phyloP scores from a whole-genome alignment of 148 eudicot genomes.

The Chenopodium quinoa region DNA sequence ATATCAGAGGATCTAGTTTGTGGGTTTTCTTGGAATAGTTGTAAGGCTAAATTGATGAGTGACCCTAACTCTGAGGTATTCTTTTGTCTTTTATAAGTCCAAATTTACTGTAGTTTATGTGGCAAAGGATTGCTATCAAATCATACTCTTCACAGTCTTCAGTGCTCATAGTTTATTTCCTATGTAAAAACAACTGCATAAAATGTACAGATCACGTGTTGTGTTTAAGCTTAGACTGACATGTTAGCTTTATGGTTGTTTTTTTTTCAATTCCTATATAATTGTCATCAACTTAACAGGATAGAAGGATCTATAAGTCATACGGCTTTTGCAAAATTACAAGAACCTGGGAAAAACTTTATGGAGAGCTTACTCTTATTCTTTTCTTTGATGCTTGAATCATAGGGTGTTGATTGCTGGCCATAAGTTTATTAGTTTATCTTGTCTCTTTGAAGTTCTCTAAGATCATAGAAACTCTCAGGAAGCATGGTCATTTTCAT shows the following conservation, averaged over 20 bases:
- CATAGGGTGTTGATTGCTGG: background rate
- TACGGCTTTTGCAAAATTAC: background rate
- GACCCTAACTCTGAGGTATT: constrained; percentile 42
- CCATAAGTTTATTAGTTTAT: background rate
- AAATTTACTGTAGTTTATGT: background rate
- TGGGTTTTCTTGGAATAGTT: constrained; percentile 43
- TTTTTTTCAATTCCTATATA: background rate
- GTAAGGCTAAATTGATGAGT: constrained; percentile 26
- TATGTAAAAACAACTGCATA: background rate
- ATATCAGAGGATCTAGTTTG: constrained; percentile 64
- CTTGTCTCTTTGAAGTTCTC: background rate
- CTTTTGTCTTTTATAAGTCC: background rate
- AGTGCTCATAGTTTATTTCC: background rate
- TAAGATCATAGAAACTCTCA: background rate
- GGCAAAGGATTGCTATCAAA: background rate
- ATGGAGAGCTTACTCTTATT: background rate
- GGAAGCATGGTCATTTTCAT: background rate
- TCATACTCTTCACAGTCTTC: background rate
- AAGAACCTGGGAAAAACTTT: background rate
- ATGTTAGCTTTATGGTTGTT: background rate
- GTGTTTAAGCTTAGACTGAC: background rate
- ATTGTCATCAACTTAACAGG: background rate
- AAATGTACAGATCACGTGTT: background rate
- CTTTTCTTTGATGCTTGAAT: background rate
- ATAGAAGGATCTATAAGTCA: background rate